A percentile compares a stretch with the other conserved stretches of the same genome.
Conservation (phyloP, 805 yeast species). For the Candida ortonii region DNA sequence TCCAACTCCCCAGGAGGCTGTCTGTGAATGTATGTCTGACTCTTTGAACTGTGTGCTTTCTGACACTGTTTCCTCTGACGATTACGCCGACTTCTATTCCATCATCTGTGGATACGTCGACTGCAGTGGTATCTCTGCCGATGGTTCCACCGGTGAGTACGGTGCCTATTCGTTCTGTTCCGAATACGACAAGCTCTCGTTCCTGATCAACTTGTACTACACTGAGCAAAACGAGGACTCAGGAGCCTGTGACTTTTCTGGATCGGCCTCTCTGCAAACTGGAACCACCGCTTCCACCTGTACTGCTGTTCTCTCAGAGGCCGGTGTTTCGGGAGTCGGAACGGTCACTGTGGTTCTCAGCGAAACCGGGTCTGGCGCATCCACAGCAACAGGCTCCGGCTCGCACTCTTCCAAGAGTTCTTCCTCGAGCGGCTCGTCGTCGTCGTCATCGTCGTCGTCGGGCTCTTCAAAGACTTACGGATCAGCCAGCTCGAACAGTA, state of each 20-base stretch:
- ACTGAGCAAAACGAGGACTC: constrained; percentile 38
- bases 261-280: constrained; percentile 55
- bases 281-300: constrained; percentile 54
- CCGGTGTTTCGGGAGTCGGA: constrained; percentile 72
- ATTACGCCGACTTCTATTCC: constrained; percentile 59
- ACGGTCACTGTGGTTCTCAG: constrained; percentile 54
- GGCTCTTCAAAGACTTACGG: constrained; percentile 9
- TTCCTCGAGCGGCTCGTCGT: constrained; percentile 7
- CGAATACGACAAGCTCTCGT: constrained; percentile 61
- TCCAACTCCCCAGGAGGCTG: constrained; percentile 68
- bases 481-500: constrained; percentile 3
- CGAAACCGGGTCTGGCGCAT: constrained; percentile 28
- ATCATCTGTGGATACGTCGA: constrained; percentile 52
- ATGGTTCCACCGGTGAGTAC: constrained; percentile 65
- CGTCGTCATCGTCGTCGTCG: background rate
- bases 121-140: constrained; percentile 59
- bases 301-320: constrained; percentile 54
- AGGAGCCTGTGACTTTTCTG: constrained; percentile 67
- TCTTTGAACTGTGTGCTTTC: constrained; percentile 61
- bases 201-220: constrained; percentile 64
- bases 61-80: constrained; percentile 49
- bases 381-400: constrained; percentile 21
- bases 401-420: constrained; percentile 18
- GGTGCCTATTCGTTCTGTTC: constrained; percentile 76
- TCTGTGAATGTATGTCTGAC: constrained; percentile 61